These are phyloP conservation scores for Purshia tridentata DNA, from an alignment of 306 rosid species.

Conservation along the genomic window DNA sequence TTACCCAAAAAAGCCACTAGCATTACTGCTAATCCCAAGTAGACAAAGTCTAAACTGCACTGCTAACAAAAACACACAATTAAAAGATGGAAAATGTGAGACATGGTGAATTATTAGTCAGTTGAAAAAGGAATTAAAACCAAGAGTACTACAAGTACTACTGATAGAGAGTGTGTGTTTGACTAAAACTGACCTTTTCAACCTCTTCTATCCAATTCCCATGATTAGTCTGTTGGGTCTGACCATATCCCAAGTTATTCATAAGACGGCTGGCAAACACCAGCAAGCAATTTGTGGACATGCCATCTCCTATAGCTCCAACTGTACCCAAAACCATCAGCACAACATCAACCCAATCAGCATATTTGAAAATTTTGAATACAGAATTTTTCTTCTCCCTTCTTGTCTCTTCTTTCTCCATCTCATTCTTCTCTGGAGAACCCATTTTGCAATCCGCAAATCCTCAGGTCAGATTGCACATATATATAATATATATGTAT, in stretches of 20 bases:
- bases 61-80: slow-evolving; percentile 31
- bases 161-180: background rate
- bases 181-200: slow-evolving; percentile 54
- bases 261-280: slow-evolving; percentile 80
- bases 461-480: too few relatives aligned
- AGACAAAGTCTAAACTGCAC: slow-evolving; percentile 93
- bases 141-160: background rate
- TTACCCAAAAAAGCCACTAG: slow-evolving; percentile 89
- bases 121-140: background rate
- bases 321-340: slow-evolving; percentile 72
- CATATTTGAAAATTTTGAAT: slow-evolving; percentile 55
- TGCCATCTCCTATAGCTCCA: slow-evolving; percentile 94
- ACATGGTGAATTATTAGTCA: background rate
- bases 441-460: slow-evolving; percentile 30
- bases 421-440: slow-evolving; percentile 31
- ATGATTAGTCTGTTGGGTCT: slow-evolving; percentile 29
- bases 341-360: slow-evolving; percentile 73
- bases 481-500: too few relatives aligned
- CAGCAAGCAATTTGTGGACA: slow-evolving; percentile 79
- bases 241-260: slow-evolving; percentile 79
- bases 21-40: slow-evolving; percentile 91
- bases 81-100: slow-evolving; percentile 1
- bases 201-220: slow-evolving; percentile 67
- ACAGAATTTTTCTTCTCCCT: slow-evolving; percentile 26
- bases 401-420: slow-evolving; percentile 15